These are phyloP conservation scores for Spirogloea muscicola DNA, from an alignment of 139 green algal genomes.

Conservation along the genomic window DNA sequence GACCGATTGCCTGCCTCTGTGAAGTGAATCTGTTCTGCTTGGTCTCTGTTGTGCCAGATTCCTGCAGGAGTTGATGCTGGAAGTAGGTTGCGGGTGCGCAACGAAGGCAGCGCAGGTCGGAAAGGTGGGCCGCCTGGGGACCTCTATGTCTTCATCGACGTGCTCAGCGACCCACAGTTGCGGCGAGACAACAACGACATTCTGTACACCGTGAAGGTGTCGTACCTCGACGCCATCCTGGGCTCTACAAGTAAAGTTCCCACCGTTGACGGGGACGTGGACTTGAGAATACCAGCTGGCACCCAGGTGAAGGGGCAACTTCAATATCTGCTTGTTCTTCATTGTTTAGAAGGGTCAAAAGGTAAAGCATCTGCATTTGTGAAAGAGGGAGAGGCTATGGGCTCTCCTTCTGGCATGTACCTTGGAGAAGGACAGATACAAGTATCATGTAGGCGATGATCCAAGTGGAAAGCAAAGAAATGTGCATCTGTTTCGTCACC, in stretches of 20 bases:
- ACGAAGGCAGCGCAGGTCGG: conserved; percentile 65
- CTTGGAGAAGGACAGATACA: too few relatives aligned
- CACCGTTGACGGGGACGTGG: conserved; percentile 90
- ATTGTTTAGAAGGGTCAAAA: background rate
- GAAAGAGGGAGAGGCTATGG: too few relatives aligned
- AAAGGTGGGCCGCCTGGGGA: conserved; percentile 67
- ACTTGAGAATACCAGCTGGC: conserved; percentile 91
- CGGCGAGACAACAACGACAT: conserved; percentile 83
- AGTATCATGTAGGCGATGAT: too few relatives aligned
- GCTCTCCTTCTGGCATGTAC: too few relatives aligned
- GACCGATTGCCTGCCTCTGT: too few relatives aligned
- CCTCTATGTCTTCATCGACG: conserved; percentile 89
- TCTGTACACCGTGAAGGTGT: conserved; percentile 72
- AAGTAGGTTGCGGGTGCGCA: conserved; percentile 75
- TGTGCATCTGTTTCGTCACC: too few relatives aligned
- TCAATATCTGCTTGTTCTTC: background rate
- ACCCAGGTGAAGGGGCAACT: conserved; percentile 14
- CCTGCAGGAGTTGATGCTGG: conserved; percentile 84
- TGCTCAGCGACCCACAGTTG: conserved; percentile 80
- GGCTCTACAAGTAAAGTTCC: conserved; percentile 76
- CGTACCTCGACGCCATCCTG: conserved; percentile 89
- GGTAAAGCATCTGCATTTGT: too few relatives aligned
- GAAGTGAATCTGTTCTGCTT: too few relatives aligned
- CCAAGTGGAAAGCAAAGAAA: too few relatives aligned
- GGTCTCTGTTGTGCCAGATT: too few relatives aligned